These are phyloP conservation scores for Aspergillus sergii DNA, from an alignment of 2,329 filamentous ascomycete species.

Conservation along the genomic window DNA sequence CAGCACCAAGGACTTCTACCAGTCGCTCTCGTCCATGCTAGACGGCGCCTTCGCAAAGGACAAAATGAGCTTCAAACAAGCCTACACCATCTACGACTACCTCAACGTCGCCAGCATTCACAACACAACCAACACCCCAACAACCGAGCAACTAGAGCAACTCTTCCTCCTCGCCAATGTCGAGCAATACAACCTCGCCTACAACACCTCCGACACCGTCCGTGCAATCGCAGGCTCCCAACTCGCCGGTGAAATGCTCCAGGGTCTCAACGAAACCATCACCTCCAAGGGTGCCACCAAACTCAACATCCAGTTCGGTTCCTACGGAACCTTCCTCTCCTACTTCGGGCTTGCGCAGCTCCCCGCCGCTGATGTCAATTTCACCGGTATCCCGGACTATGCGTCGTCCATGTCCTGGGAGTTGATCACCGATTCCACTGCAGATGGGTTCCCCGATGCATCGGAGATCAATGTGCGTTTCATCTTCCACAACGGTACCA, in stretches of 20 bases:
- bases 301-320: constrained; percentile 57
- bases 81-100: constrained; percentile 67
- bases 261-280: constrained; percentile 44
- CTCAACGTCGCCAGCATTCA: constrained; percentile 66
- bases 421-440: constrained; percentile 54
- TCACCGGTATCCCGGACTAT: constrained; percentile 76
- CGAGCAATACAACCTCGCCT: constrained; percentile 79
- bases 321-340: constrained; percentile 60
- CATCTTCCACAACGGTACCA: constrained; percentile 62
- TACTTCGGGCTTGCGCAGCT: constrained; percentile 62
- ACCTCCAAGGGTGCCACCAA: constrained; percentile 34
- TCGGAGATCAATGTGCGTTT: constrained; percentile 59
- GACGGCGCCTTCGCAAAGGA: constrained; percentile 53
- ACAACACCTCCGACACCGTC: constrained; percentile 59
- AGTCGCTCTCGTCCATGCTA: constrained; percentile 54
- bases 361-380: constrained; percentile 54
- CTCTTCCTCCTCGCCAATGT: constrained; percentile 71
- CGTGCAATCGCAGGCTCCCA: constrained; percentile 58
- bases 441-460: constrained; percentile 39
- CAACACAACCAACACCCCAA: constrained; percentile 63
- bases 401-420: constrained; percentile 79
- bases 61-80: constrained; percentile 61
- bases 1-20: constrained; percentile 58
- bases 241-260: constrained; percentile 63
- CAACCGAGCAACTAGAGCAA: constrained; percentile 55